These are phyloP conservation scores for Scenedesmus sp. DNA, from an alignment of 163 green algal species.

Conservation along the genomic window DNA sequence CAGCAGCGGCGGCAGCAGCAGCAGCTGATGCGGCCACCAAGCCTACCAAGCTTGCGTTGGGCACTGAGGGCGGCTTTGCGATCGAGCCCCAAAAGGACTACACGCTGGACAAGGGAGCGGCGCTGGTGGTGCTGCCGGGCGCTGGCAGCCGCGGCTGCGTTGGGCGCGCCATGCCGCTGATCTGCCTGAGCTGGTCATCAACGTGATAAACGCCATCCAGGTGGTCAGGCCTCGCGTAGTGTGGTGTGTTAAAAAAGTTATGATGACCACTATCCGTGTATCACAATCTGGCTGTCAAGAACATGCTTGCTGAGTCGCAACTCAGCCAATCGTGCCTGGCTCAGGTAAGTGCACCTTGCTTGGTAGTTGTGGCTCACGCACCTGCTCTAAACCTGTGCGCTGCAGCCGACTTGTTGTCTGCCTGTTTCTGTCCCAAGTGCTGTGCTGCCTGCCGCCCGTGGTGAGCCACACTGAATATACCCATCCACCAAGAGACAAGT, in stretches of 20 bases:
- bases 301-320: no score
- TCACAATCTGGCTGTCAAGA: no score
- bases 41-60: constrained; percentile 85
- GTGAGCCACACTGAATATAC: no score
- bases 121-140: constrained; percentile 77
- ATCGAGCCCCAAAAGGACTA: constrained; percentile 66
- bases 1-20: constrained; percentile 33
- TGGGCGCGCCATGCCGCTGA: constrained; percentile 82
- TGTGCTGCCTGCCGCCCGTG: background rate
- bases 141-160: constrained; percentile 47
- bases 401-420: no score
- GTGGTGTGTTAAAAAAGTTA: no score
- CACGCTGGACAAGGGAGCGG: constrained; percentile 73
- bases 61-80: constrained; percentile 87
- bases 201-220: constrained; percentile 72
- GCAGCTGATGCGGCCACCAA: constrained; percentile 40
- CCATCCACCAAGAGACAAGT: no score
- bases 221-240: no score
- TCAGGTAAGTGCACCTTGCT: no score
- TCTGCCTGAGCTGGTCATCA: constrained; percentile 88
- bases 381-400: no score
- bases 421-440: background rate
- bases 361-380: background rate
- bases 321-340: no score
- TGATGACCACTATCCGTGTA: no score